Conservation (phyloP, 352 stramenopile species). For the Phytopythium helicoides region DNA sequence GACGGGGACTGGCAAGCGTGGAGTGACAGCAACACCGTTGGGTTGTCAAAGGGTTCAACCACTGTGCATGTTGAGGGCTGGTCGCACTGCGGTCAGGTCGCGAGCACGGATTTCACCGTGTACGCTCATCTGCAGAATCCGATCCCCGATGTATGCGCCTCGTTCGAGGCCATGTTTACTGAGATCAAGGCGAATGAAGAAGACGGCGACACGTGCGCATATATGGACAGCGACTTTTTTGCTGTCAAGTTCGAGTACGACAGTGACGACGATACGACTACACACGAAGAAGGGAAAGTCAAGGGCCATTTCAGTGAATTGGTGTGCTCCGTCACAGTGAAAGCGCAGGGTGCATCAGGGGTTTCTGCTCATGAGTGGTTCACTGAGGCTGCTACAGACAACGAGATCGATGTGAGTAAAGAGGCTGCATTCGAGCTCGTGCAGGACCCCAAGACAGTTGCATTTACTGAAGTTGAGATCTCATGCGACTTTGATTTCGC, state of each 20-base stretch:
- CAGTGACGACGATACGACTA: conserved; percentile 1
- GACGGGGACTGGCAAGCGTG: no score
- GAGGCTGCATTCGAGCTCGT: no score
- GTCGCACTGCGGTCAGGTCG: conserved; percentile 42
- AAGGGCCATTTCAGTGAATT: conserved; percentile 20
- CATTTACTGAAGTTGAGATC: no score
- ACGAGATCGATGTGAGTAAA: no score
- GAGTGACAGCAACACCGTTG: conserved; percentile 2
- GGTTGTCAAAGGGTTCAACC: conserved; percentile 24
- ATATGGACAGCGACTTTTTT: conserved; percentile 15
- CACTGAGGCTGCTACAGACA: no score
- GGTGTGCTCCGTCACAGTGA: conserved; percentile 19
- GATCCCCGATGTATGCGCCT: conserved; percentile 4
- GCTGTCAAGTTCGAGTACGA: conserved; percentile 16
- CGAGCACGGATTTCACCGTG: conserved; percentile 22
- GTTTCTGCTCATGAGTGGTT: no score
- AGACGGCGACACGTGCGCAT: conserved; percentile 11
- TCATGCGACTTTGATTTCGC: no score
- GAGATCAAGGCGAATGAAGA: conserved; percentile 6
- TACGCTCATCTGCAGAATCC: conserved; percentile 33
- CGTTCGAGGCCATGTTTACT: conserved; percentile 12
- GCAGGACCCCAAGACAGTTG: no score
- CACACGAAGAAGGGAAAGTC: conserved; percentile 9
- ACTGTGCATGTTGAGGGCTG: conserved; percentile 50
- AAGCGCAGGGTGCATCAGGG: no score